Evolutionary conservation across 176 grass and related monocot genomes (phyloP), one percentile per base, ranked within the genome.

Genomic region (Zoysia japonica): DNA sequence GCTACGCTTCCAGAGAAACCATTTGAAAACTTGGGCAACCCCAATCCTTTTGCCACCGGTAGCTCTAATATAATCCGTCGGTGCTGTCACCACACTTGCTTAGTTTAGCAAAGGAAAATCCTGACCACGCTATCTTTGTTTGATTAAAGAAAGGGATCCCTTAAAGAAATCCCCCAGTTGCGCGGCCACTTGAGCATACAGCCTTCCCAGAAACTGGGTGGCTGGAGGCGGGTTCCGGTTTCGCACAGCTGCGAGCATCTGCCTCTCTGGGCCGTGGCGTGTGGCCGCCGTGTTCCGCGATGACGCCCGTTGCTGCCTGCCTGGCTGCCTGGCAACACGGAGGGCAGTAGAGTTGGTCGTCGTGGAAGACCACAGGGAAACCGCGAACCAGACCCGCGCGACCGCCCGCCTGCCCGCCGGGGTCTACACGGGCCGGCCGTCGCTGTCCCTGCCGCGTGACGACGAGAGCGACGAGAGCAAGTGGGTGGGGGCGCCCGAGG

Each of bases 191-290:
- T 85, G 76, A 65, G 7, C 49, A 79, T 79, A 80, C 69, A 80
- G 76, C 76, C 77, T 60, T 74, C 69, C 77, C 20, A 74, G 42
- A 80, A 86, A 86, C 77, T 60, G 8, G 61, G 76, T 43, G 43
- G 53, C 1, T 72, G 15, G 2, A 17, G 68, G 39, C n/a, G 2
- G 68, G 74, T 60, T 51, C 42, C 60, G 68, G 80, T 16, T 15
- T 68, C 1, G 11, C 60, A 37, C 60, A 38, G 60, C 28, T 36
- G 10, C 61, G 17, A 46, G 12, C 35, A 28, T 42, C 42, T 39
- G 19, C 47, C 41, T 59, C 53, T 40, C 2, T 76, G 64, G 0
- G 70, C 54, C 5, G 0, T 0, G 0, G 0, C 12, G 11, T 88
- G 82, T 84, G 86, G 63, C 68, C 52, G 7, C 12, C 11, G 28